Evolutionary conservation across 257 asterid genomes (phyloP).

Genomic region (Striga asiatica): DNA sequence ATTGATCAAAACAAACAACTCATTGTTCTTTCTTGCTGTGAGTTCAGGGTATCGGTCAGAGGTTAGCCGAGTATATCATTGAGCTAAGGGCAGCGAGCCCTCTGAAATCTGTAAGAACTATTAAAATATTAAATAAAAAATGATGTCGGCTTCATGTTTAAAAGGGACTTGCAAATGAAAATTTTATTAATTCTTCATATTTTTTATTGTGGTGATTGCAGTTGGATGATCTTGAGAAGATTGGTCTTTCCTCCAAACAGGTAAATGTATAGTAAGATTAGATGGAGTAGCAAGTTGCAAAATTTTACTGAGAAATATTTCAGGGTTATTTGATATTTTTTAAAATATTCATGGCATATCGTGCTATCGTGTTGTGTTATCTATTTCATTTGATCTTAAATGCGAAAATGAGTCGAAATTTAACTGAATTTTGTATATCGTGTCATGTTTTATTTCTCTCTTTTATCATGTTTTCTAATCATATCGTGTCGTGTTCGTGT

Average conservation of each 20-base stretch:
- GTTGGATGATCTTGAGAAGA: conserved; percentile 69
- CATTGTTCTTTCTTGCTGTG: background rate
- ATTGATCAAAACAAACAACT: background rate
- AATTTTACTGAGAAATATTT: no score
- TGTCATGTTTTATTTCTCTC: no score
- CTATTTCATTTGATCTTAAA: no score
- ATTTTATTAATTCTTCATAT: background rate
- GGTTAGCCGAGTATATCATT: conserved; percentile 62
- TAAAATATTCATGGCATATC: no score
- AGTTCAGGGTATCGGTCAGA: conserved; percentile 75
- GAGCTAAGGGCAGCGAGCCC: conserved; percentile 76
- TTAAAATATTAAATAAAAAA: background rate
- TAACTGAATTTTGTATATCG: no score
- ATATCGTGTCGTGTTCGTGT: no score
- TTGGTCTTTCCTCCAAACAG: conserved; percentile 79
- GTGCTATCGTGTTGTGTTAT: no score
- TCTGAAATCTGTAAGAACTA: conserved; percentile 49
- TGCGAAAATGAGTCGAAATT: no score
- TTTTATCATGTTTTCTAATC: no score
- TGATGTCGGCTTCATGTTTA: background rate
- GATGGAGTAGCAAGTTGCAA: no score
- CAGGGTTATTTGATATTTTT: no score
- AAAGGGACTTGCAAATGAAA: background rate
- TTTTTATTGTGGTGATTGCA: conserved; percentile 29
- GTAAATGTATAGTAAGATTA: no score